These are phyloP conservation scores for Populus ilicifolia DNA, from an alignment of 345 rosid species.

Conservation along the genomic window DNA sequence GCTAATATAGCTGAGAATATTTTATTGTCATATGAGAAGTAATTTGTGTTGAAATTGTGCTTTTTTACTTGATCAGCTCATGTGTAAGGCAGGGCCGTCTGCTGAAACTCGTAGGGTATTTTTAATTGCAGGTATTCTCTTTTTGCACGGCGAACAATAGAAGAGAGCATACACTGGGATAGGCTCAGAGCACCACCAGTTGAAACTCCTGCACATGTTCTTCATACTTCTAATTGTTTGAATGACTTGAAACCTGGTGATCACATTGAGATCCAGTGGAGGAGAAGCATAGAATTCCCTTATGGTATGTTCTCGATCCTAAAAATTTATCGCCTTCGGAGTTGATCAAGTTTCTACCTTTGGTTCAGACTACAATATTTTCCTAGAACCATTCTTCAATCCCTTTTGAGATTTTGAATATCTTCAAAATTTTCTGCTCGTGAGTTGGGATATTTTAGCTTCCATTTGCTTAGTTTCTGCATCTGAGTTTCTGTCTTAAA, in stretches of 20 bases:
- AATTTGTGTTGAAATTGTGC: not conserved
- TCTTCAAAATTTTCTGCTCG: not conserved
- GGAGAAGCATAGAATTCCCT: constrained; percentile 79
- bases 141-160: constrained; percentile 63
- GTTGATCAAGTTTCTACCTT: not conserved
- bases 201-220: constrained; percentile 64
- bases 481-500: not conserved
- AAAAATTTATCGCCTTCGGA: not conserved
- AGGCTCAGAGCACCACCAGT: constrained; percentile 72
- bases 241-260: constrained; percentile 74
- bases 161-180: constrained; percentile 66
- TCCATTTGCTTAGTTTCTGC: not conserved
- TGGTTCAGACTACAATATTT: not conserved
- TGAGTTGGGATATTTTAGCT: no score
- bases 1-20: not conserved
- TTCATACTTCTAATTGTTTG: constrained; percentile 61
- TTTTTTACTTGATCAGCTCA: not conserved
- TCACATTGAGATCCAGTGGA: constrained; percentile 94
- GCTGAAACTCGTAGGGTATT: not conserved
- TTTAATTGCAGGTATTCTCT: constrained; percentile 66
- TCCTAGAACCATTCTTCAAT: not conserved
- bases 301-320: constrained; percentile 37
- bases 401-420: not conserved
- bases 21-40: not conserved
- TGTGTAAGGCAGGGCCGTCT: not conserved